These are phyloP conservation scores for Podospora bellae-mahoneyi DNA, from an alignment of 495 filamentous ascomycete genomes.

Conservation along the genomic window DNA sequence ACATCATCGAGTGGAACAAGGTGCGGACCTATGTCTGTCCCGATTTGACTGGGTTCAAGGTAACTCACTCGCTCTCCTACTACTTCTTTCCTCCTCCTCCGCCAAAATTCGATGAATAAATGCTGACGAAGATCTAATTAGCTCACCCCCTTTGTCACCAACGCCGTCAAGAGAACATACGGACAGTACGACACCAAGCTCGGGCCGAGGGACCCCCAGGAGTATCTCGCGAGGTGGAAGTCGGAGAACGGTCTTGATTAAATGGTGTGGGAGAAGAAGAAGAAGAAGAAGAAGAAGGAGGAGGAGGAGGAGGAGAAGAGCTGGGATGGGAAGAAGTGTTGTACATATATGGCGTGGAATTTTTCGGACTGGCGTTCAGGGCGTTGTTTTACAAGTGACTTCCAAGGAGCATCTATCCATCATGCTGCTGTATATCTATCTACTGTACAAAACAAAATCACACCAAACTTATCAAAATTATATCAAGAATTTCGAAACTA, in stretches of 20 bases:
- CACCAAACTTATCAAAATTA: not conserved
- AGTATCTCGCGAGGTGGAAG: conserved; percentile 68
- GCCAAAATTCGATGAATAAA: too few relatives aligned
- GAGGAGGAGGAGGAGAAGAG: too few relatives aligned
- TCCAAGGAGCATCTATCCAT: not conserved
- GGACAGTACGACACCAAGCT: conserved; percentile 49
- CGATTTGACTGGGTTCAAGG: conserved; percentile 66
- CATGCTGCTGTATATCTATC: conserved; percentile 3
- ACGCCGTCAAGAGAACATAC: conserved; percentile 48
- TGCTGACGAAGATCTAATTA: conserved; percentile 29
- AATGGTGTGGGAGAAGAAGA: conserved; percentile 15
- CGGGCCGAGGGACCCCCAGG: conserved; percentile 54
- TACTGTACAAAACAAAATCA: conserved; percentile 7
- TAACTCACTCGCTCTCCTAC: conserved; percentile 37
- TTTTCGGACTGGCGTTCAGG: conserved; percentile 3
- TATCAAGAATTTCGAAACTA: not conserved
- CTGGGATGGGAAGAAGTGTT: not conserved
- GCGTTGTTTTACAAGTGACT: not conserved
- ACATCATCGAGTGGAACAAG: conserved; percentile 75
- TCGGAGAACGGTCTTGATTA: conserved; percentile 61
- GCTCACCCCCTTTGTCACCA: conserved; percentile 86
- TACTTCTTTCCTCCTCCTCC: too few relatives aligned
- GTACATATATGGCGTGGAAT: not conserved
- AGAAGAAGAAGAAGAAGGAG: too few relatives aligned
- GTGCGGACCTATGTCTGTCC: conserved; percentile 89